Evolutionary conservation across 768 basidiomycete species (phyloP).

Genomic region (Saitozyma sp.): DNA sequence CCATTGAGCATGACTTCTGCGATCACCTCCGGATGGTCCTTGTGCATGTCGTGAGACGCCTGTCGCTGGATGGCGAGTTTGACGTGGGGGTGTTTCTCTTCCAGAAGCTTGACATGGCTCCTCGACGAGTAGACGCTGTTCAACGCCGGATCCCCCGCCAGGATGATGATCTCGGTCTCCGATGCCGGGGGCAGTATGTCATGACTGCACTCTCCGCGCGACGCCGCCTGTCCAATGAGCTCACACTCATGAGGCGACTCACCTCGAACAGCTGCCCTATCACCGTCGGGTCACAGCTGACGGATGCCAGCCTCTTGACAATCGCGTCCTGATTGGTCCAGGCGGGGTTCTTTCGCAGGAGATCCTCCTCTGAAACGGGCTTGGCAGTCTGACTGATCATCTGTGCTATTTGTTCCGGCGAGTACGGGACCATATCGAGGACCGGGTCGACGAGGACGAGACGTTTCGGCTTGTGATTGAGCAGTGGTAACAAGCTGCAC

Average conservation of each 20-base stretch:
- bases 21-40: slow-evolving; percentile 15
- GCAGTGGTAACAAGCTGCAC: neutral
- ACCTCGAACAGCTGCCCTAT: slow-evolving; percentile 17
- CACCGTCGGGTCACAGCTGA: slow-evolving; percentile 15
- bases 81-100: slow-evolving; percentile 18
- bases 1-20: slow-evolving; percentile 17
- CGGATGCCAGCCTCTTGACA: slow-evolving; percentile 15
- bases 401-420: slow-evolving; percentile 4
- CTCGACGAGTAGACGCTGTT: slow-evolving; percentile 14
- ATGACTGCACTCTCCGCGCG: slow-evolving; percentile 12
- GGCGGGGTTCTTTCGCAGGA: slow-evolving; percentile 15
- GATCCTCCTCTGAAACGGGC: slow-evolving; percentile 13
- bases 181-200: slow-evolving; percentile 8
- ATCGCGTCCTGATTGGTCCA: slow-evolving; percentile 21
- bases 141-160: slow-evolving; percentile 16
- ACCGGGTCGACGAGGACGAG: slow-evolving; percentile 21
- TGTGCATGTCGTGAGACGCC: slow-evolving; percentile 29
- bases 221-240: slow-evolving; percentile 1
- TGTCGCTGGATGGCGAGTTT: slow-evolving; percentile 12
- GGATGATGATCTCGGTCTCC: slow-evolving; percentile 21
- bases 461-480: slow-evolving; percentile 11
- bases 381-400: slow-evolving; percentile 11
- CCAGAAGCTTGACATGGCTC: slow-evolving; percentile 9
- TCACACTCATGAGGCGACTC: neutral
- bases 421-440: slow-evolving; percentile 7